phyloP scores from a whole-genome alignment of 345 rosid species.

The Salix brachista region DNA sequence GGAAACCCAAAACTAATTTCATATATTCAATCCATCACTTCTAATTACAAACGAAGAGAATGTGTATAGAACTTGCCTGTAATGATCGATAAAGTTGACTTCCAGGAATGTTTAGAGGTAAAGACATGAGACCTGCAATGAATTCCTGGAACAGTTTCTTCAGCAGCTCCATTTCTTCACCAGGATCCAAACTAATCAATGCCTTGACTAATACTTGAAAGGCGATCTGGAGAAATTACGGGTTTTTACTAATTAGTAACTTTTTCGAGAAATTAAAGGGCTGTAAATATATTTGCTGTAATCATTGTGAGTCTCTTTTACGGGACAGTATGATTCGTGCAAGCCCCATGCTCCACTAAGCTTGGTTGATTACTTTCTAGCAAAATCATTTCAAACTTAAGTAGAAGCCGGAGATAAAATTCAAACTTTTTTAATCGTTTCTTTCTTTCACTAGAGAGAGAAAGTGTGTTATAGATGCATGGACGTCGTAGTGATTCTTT shows the following conservation, averaged over 20 bases:
- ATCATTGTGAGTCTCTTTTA: slow-evolving; percentile 23
- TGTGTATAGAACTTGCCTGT: slow-evolving; percentile 40
- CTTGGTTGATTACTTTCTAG: slow-evolving; percentile 23
- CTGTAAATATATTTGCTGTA: background rate
- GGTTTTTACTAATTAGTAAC: background rate
- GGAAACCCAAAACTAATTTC: background rate
- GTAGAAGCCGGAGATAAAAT: slow-evolving; percentile 35
- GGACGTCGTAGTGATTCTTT: background rate
- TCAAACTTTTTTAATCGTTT: slow-evolving; percentile 31
- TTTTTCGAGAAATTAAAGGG: slow-evolving; percentile 9
- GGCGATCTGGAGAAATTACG: slow-evolving; percentile 52
- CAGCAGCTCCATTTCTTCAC: slow-evolving; percentile 61
- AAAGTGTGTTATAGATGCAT: background rate
- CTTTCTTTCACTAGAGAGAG: slow-evolving; percentile 5
- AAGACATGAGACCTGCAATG: slow-evolving; percentile 84
- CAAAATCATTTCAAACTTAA: slow-evolving; percentile 22
- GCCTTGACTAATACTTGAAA: slow-evolving; percentile 86
- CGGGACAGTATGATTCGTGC: slow-evolving; percentile 42
- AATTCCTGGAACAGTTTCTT: slow-evolving; percentile 77
- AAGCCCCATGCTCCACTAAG: slow-evolving; percentile 34
- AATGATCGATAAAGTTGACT: slow-evolving; percentile 81
- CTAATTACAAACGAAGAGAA: background rate
- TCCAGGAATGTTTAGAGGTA: slow-evolving; percentile 86
- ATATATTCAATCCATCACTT: background rate
- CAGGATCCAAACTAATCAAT: slow-evolving; percentile 85